Percentiles rank a stretch among this genome's conserved stretches.
phyloP scores from a whole-genome alignment of 192 early-diverging fungal genomes.

The Rhizoclosmatium globosum region DNA sequence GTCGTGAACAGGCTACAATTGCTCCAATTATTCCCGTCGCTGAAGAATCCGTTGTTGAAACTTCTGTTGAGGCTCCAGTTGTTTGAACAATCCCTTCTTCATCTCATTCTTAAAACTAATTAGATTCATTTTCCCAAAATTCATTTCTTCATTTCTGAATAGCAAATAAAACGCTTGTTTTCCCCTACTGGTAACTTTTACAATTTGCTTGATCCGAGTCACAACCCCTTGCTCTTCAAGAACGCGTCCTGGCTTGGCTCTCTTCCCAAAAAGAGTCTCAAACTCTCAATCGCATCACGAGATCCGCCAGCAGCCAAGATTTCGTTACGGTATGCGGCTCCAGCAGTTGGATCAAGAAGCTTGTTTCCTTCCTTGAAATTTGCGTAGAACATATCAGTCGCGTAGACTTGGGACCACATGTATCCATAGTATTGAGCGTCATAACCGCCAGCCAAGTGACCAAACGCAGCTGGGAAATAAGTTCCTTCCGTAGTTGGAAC shows the following conservation, averaged over 20 bases:
- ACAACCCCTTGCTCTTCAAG: conserved; percentile 72
- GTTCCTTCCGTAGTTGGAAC: conserved; percentile 31
- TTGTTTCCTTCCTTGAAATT: conserved; percentile 68
- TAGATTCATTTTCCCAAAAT: too few species aligned
- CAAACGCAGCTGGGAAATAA: conserved; percentile 56
- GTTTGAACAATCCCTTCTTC: too few species aligned
- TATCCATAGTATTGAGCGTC: conserved; percentile 82
- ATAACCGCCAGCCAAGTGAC: conserved; percentile 80
- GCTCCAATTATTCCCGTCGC: too few species aligned
- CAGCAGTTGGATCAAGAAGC: conserved; percentile 64
- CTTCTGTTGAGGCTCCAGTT: too few species aligned
- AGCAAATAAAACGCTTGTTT: too few species aligned
- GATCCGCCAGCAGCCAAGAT: conserved; percentile 76
- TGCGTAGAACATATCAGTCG: conserved; percentile 82
- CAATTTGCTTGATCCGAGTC: not conserved
- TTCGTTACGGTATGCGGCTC: conserved; percentile 76
- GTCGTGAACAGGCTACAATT: too few species aligned
- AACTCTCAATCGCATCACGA: conserved; percentile 74
- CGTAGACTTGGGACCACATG: conserved; percentile 80
- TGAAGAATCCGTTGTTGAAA: too few species aligned
- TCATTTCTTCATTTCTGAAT: too few species aligned
- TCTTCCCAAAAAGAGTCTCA: conserved; percentile 80
- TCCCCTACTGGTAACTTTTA: too few species aligned
- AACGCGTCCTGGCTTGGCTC: conserved; percentile 84
- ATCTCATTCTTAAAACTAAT: too few species aligned